A percentile compares a stretch with the other conserved stretches of the same genome.
Conservation (phyloP, 2,329 filamentous ascomycete species). For the Beauveria asiatica region DNA sequence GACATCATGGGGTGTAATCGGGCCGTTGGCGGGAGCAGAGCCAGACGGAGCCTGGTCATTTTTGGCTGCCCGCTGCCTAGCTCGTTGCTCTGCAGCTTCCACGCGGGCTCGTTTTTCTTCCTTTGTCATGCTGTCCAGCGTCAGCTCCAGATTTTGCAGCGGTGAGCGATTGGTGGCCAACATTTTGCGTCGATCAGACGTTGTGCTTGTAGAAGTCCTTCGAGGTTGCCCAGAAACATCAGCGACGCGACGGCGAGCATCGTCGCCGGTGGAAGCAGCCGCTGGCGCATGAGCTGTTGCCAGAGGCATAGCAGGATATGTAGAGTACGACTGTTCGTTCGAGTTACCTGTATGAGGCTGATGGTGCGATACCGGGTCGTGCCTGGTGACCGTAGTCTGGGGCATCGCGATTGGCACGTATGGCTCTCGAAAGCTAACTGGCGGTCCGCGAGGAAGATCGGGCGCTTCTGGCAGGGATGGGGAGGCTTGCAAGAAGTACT, state of each 20-base stretch:
- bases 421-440: slow-evolving; percentile 47
- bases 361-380: slow-evolving; percentile 5
- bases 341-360: slow-evolving; percentile 5
- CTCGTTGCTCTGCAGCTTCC: slow-evolving; percentile 69
- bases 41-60: slow-evolving; percentile 16
- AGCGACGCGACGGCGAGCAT: background rate
- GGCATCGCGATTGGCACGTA: slow-evolving; percentile 17
- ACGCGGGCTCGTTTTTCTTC: slow-evolving; percentile 86
- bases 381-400: slow-evolving; percentile 11
- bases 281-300: background rate
- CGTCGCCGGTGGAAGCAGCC: background rate
- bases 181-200: slow-evolving; percentile 41
- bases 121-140: slow-evolving; percentile 86
- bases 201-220: slow-evolving; percentile 30
- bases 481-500: slow-evolving; percentile 27
- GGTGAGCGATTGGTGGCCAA: slow-evolving; percentile 81
- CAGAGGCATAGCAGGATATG: background rate
- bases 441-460: slow-evolving; percentile 52
- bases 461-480: slow-evolving; percentile 44
- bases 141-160: slow-evolving; percentile 85
- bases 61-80: slow-evolving; percentile 51
- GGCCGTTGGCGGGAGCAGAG: background rate
- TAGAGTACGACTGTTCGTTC: background rate
- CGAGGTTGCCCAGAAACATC: slow-evolving; percentile 23
- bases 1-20: background rate